Percentiles rank a stretch among this genome's conserved stretches.
phyloP scores from a whole-genome alignment of 192 early-diverging fungal species.

The Funneliformis geosporum region DNA sequence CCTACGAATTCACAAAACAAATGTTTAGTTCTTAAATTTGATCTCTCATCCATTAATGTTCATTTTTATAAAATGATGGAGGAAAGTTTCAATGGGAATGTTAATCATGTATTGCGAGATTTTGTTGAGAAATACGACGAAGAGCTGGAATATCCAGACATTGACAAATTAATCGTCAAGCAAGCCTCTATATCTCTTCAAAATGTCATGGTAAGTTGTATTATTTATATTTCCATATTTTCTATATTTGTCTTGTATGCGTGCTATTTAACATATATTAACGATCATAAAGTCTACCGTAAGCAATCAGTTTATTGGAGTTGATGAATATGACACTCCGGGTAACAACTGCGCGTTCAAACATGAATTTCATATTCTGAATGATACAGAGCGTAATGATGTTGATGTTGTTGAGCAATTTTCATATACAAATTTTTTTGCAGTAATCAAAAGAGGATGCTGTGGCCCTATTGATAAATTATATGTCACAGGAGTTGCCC shows the following conservation, averaged over 20 bases:
- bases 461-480: conserved; percentile 39
- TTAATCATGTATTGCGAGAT: background rate
- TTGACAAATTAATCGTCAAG: conserved; percentile 20
- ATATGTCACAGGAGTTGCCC: conserved; percentile 40
- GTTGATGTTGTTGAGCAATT: conserved; percentile 36
- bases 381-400: conserved; percentile 23
- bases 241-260: conserved; percentile 6
- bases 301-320: conserved; percentile 31
- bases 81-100: background rate
- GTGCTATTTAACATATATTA: too few species aligned
- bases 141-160: conserved; percentile 30
- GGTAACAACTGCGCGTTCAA: conserved; percentile 40
- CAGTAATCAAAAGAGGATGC: conserved; percentile 39
- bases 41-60: conserved; percentile 38
- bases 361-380: conserved; percentile 27
- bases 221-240: too few species aligned
- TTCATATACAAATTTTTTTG: conserved; percentile 40
- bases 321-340: conserved; percentile 43
- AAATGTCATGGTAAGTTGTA: conserved; percentile 29
- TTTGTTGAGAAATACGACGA: conserved; percentile 30
- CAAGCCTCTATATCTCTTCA: conserved; percentile 21
- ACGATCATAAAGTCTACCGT: too few species aligned
- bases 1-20: conserved; percentile 38
- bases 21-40: conserved; percentile 42
- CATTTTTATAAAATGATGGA: conserved; percentile 27